phyloP scores from a whole-genome alignment of 306 rosid genomes.

The Crotalaria pallida region DNA sequence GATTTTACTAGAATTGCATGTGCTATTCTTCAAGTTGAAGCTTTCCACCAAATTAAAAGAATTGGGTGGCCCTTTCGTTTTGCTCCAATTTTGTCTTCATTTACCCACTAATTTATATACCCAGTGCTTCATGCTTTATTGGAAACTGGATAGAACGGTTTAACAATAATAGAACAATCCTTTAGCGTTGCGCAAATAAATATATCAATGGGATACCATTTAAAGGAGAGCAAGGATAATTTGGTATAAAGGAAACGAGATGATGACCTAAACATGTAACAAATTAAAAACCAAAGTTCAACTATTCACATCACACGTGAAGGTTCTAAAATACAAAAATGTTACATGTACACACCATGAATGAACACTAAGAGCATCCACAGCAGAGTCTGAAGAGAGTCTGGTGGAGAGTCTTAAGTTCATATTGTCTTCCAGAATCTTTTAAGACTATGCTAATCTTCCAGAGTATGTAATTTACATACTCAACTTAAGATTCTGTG shows the following conservation, averaged over 20 bases:
- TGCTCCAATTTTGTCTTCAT: slow-evolving; percentile 10
- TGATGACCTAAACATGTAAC: neutral
- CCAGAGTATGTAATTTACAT: no score
- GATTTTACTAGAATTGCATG: slow-evolving; percentile 1
- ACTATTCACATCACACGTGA: neutral
- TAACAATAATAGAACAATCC: neutral
- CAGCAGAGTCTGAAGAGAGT: no score
- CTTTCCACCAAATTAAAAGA: slow-evolving; percentile 6
- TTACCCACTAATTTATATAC: slow-evolving; percentile 7
- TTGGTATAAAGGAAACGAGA: slow-evolving; percentile 3
- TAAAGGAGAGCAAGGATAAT: neutral
- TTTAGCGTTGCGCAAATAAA: neutral
- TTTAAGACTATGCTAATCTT: no score
- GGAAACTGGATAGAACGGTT: neutral
- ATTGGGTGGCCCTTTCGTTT: slow-evolving; percentile 16
- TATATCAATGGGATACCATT: neutral
- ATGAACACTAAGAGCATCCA: no score
- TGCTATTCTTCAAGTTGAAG: slow-evolving; percentile 29
- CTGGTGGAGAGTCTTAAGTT: no score
- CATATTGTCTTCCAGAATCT: no score
- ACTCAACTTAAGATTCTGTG: no score
- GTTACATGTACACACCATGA: no score
- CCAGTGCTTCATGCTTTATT: neutral
- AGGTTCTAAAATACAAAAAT: neutral
- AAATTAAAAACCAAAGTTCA: neutral